Evolutionary conservation across 192 early-diverging fungal genomes (phyloP).

Genomic region (Coemansia sp.): DNA sequence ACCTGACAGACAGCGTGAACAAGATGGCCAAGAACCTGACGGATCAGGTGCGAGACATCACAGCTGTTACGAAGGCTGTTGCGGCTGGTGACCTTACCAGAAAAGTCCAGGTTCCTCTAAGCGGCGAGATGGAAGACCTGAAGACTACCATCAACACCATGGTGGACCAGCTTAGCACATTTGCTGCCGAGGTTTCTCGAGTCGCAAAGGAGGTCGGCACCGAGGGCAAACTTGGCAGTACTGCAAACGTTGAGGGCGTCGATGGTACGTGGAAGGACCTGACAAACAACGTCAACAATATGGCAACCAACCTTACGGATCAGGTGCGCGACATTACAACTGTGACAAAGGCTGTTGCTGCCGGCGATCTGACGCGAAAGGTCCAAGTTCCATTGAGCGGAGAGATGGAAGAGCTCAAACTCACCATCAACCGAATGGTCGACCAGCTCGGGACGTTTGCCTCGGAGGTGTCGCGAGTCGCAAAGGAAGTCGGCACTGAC

Average conservation of each 20-base stretch:
- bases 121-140: slow-evolving; percentile 63
- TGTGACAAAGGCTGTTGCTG: slow-evolving; percentile 63
- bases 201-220: slow-evolving; percentile 61
- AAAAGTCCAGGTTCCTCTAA: slow-evolving; percentile 58
- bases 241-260: slow-evolving; percentile 54
- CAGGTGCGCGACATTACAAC: slow-evolving; percentile 62
- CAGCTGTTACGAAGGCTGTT: slow-evolving; percentile 60
- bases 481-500: slow-evolving; percentile 63
- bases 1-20: slow-evolving; percentile 55
- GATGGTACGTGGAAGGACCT: slow-evolving; percentile 59
- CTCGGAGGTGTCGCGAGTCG: slow-evolving; percentile 65
- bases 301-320: slow-evolving; percentile 63
- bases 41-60: slow-evolving; percentile 57
- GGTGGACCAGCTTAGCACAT: slow-evolving; percentile 55
- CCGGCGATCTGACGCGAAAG: slow-evolving; percentile 60
- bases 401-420: slow-evolving; percentile 61
- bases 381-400: slow-evolving; percentile 59
- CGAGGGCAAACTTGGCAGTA: slow-evolving; percentile 57
- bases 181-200: slow-evolving; percentile 54
- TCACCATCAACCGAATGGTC: slow-evolving; percentile 68
- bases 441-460: slow-evolving; percentile 61
- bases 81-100: slow-evolving; percentile 57
- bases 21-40: slow-evolving; percentile 59
- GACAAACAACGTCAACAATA: slow-evolving; percentile 62
- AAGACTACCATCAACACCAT: slow-evolving; percentile 53